A percentile compares a stretch with the other conserved stretches of the same genome.
Evolutionary conservation across 148 eudicot genomes (phyloP).

Genomic region (Spergularia bocconei): DNA sequence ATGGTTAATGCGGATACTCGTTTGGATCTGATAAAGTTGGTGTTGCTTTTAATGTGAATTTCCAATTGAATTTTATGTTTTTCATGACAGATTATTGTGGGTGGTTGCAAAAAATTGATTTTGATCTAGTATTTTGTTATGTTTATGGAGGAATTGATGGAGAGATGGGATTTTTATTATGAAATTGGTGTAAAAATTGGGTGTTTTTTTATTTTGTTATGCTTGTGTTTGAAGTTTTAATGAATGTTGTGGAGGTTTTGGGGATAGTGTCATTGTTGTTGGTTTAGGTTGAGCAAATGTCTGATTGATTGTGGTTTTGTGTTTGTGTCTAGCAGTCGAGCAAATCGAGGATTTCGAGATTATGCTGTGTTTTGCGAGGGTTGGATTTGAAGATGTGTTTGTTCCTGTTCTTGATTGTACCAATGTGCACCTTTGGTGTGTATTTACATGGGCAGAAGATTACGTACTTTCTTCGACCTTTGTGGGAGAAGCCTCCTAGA

Average conservation of each 20-base stretch:
- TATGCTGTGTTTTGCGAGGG: conserved; percentile 59
- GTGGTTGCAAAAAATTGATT: neutral
- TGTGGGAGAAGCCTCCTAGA: conserved; percentile 82
- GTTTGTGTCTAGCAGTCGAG: conserved; percentile 42
- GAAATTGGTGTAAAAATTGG: neutral
- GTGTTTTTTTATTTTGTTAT: neutral
- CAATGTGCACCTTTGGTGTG: conserved; percentile 38
- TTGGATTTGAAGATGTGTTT: conserved; percentile 53
- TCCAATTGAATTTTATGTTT: neutral
- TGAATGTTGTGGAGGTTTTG: neutral
- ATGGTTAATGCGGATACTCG: neutral
- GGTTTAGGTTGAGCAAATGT: neutral
- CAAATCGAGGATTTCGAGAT: conserved; percentile 42
- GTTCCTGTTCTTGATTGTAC: conserved; percentile 53
- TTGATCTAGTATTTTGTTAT: neutral
- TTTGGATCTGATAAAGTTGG: neutral
- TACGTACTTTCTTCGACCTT: conserved; percentile 67
- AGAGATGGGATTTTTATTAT: neutral
- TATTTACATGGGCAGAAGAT: conserved; percentile 79
- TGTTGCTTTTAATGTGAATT: neutral
- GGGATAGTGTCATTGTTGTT: neutral
- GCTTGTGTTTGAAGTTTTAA: neutral
- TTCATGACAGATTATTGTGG: neutral
- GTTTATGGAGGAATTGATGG: neutral
- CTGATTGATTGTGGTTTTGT: conserved; percentile 3